Conservation (phyloP, 768 basidiomycete species). For the Rhizopogon roseolus region DNA sequence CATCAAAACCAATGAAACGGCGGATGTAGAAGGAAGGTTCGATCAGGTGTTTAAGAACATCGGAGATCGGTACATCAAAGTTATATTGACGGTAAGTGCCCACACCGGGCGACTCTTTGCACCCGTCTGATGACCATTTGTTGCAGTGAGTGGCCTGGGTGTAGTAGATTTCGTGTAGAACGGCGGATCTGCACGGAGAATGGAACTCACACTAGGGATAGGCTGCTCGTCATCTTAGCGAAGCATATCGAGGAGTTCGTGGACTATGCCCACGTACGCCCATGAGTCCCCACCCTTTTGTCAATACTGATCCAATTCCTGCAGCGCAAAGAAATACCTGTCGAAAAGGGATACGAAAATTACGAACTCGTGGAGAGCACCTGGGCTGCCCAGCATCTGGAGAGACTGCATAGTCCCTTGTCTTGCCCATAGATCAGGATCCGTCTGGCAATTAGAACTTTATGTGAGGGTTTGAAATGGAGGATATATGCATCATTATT, state of each 20-base stretch:
- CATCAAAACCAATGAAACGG: slow-evolving; percentile 17
- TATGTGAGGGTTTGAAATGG: slow-evolving; percentile 21
- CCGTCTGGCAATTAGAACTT: slow-evolving; percentile 39
- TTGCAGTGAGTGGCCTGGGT: slow-evolving; percentile 49
- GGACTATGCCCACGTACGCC: slow-evolving; percentile 26
- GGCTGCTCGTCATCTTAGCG: slow-evolving; percentile 27
- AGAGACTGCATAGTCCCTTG: slow-evolving; percentile 33
- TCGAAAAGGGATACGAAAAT: slow-evolving; percentile 32
- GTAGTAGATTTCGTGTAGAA: slow-evolving; percentile 31
- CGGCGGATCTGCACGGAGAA: slow-evolving; percentile 32
- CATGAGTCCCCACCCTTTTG: background rate
- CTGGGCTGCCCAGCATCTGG: slow-evolving; percentile 15
- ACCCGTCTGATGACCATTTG: background rate
- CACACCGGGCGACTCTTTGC: background rate
- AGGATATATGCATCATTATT: background rate
- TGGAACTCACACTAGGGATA: slow-evolving; percentile 25
- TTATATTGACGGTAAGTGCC: slow-evolving; percentile 29
- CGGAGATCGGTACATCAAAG: slow-evolving; percentile 26
- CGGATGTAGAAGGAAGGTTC: slow-evolving; percentile 17
- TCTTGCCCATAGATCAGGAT: slow-evolving; percentile 34
- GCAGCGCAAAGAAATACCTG: slow-evolving; percentile 21
- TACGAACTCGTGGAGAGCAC: slow-evolving; percentile 30
- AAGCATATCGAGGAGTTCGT: slow-evolving; percentile 27
- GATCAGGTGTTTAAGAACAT: slow-evolving; percentile 15
- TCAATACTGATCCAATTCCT: background rate